Conservation (phyloP, 495 filamentous ascomycete genomes). For the Stereocaulon alpinum region DNA sequence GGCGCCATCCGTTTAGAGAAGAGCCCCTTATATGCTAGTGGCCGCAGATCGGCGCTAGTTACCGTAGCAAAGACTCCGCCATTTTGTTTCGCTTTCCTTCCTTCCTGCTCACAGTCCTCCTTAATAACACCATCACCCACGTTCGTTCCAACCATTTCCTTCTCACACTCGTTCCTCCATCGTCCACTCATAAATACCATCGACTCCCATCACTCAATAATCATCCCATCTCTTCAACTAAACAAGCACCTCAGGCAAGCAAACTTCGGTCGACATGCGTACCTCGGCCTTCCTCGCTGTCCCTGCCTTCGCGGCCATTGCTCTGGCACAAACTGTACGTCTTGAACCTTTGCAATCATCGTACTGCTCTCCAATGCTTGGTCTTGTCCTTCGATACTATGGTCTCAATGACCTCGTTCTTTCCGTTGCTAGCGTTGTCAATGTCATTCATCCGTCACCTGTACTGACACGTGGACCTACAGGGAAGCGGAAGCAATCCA, state of each 20-base stretch:
- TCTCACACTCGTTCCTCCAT: slow-evolving; percentile 6
- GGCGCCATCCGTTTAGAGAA: not conserved
- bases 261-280: slow-evolving; percentile 14
- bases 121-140: slow-evolving; percentile 7
- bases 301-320: slow-evolving; percentile 9
- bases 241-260: not conserved
- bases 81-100: not conserved
- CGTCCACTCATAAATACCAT: not conserved
- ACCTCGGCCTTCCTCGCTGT: slow-evolving; percentile 10
- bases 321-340: slow-evolving; percentile 13
- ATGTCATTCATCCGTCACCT: not conserved
- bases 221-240: not conserved
- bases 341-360: not conserved
- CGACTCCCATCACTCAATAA: not conserved
- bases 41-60: slow-evolving; percentile 5
- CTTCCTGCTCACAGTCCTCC: not conserved
- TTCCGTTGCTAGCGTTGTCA: not conserved
- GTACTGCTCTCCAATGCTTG: not conserved
- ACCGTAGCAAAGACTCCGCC: not conserved
- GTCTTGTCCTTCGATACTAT: not conserved
- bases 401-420: not conserved
- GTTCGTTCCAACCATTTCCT: not conserved
- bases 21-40: not conserved
- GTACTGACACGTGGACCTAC: not conserved
- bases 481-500: not conserved